These are phyloP conservation scores for Fusarium pseudograminearum DNA, from an alignment of 2,329 filamentous ascomycete genomes.

Conservation along the genomic window DNA sequence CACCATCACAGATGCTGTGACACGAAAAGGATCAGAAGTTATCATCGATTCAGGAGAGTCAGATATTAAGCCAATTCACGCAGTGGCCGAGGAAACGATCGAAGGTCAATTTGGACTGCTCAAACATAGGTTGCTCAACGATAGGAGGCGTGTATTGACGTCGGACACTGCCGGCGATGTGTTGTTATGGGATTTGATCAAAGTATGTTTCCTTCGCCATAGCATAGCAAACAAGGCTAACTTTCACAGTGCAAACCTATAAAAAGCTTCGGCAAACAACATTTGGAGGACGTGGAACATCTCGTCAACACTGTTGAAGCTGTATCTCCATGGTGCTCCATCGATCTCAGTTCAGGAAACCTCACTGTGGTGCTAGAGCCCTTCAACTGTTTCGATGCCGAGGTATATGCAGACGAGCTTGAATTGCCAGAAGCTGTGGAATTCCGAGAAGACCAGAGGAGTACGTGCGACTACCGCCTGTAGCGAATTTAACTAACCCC, in stretches of 20 bases:
- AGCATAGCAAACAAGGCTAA: slow-evolving; percentile 19
- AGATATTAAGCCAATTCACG: slow-evolving; percentile 70
- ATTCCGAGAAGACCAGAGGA: slow-evolving; percentile 93
- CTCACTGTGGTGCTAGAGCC: slow-evolving; percentile 92
- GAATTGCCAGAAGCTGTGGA: slow-evolving; percentile 78
- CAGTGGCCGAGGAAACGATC: slow-evolving; percentile 81
- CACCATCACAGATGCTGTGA: slow-evolving; percentile 58
- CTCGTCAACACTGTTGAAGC: slow-evolving; percentile 89
- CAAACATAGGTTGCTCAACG: slow-evolving; percentile 92
- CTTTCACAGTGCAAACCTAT: slow-evolving; percentile 79
- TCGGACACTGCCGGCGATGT: slow-evolving; percentile 96
- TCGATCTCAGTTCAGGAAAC: slow-evolving; percentile 92
- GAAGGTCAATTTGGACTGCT: slow-evolving; percentile 96
- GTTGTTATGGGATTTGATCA: slow-evolving; percentile 91
- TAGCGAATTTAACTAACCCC: slow-evolving; percentile 41
- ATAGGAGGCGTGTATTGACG: slow-evolving; percentile 88
- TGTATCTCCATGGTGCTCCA: slow-evolving; percentile 95
- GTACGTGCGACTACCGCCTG: slow-evolving; percentile 62
- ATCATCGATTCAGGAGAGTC: slow-evolving; percentile 47
- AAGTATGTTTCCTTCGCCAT: slow-evolving; percentile 63
- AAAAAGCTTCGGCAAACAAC: slow-evolving; percentile 91
- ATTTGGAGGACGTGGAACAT: slow-evolving; percentile 90
- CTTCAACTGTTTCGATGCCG: slow-evolving; percentile 96
- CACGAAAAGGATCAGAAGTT: slow-evolving; percentile 56
- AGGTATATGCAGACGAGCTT: slow-evolving; percentile 95